Conservation (phyloP, 306 rosid genomes). For the Trifolium pratense region DNA sequence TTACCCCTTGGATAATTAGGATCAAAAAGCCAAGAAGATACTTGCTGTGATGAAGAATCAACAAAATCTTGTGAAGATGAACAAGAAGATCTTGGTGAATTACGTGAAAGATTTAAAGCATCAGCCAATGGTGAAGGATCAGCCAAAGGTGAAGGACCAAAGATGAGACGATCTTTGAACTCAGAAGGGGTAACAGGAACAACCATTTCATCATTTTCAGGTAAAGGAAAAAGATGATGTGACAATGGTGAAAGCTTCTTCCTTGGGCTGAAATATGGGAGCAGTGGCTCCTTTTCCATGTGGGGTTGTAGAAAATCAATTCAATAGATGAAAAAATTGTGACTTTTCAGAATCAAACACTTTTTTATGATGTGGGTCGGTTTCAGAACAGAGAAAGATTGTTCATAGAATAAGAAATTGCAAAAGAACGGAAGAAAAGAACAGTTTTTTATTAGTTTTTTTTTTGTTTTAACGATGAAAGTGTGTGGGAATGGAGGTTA, state of each 20-base stretch:
- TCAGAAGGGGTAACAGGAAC: conserved; percentile 64
- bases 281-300: conserved; percentile 90
- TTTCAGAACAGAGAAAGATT: background rate
- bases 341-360: conserved; percentile 9
- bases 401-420: background rate
- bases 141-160: conserved; percentile 65
- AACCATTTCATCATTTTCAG: conserved; percentile 66
- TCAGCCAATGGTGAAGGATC: conserved; percentile 68
- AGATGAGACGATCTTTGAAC: conserved; percentile 83
- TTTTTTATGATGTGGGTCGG: conserved; percentile 5
- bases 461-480: background rate
- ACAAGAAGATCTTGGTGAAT: conserved; percentile 54
- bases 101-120: conserved; percentile 59
- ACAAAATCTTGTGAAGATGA: conserved; percentile 53
- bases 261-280: conserved; percentile 66
- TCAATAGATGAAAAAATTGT: background rate
- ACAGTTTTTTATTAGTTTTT: background rate
- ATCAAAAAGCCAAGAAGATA: conserved; percentile 64
- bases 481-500: background rate
- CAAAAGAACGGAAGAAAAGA: background rate
- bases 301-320: conserved; percentile 2
- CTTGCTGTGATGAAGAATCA: conserved; percentile 35
- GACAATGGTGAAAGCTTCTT: conserved; percentile 36
- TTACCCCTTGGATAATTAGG: conserved; percentile 62
- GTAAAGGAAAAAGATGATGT: conserved; percentile 53